These are phyloP conservation scores for Chrysochromulina parva DNA, from an alignment of 78 protist genomes.

Conservation along the genomic window DNA sequence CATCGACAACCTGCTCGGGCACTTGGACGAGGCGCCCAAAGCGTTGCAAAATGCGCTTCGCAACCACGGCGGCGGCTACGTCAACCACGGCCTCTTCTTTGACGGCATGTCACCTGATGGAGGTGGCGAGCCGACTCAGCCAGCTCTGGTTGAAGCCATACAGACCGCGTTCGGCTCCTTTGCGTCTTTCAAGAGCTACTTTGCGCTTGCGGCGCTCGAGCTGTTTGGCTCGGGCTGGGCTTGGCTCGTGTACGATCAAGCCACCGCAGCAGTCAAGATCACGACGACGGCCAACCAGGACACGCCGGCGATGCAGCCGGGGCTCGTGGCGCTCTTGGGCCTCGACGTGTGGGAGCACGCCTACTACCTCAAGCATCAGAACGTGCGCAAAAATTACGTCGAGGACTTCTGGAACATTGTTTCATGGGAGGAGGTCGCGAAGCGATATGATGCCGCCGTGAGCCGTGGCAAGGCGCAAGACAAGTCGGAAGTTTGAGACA, in stretches of 20 bases:
- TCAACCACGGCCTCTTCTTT: neutral
- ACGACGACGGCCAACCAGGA: neutral
- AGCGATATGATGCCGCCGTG: neutral
- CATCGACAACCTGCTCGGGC: neutral
- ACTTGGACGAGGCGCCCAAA: neutral
- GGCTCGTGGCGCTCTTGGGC: neutral
- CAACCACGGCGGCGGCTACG: neutral
- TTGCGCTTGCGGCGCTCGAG: neutral
- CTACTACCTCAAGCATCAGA: conserved; percentile 29
- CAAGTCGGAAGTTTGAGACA: too few relatives aligned
- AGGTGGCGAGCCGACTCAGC: neutral
- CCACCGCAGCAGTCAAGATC: neutral
- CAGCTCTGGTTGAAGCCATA: neutral
- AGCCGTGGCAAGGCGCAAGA: too few relatives aligned
- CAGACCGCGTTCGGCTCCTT: neutral
- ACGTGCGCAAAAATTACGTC: neutral
- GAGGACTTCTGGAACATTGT: neutral
- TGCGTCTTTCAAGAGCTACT: neutral
- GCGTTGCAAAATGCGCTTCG: neutral
- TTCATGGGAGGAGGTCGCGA: neutral
- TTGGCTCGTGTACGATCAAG: neutral
- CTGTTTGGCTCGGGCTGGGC: conserved; percentile 32
- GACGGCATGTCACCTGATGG: neutral
- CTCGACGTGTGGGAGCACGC: conserved; percentile 46
- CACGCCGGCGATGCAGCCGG: neutral